A percentile compares a stretch with the other conserved stretches of the same genome.
These are phyloP conservation scores for Starmerella stellata DNA, from an alignment of 805 yeast genomes.

Conservation along the genomic window DNA sequence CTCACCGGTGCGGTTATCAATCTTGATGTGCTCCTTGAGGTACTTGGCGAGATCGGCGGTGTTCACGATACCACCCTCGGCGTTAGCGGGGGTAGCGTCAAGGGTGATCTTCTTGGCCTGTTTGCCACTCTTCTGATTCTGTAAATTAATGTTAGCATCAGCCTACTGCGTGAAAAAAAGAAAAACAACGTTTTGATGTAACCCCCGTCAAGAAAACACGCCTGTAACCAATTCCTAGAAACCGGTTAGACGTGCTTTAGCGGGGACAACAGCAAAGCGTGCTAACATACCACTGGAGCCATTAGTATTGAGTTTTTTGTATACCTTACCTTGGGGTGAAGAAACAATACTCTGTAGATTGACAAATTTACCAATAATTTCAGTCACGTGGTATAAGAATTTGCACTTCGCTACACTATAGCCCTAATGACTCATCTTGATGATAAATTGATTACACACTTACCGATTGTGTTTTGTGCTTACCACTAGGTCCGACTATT, in stretches of 20 bases:
- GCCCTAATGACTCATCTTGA: too few species aligned
- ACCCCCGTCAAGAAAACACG: conserved; percentile 15
- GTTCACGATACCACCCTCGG: conserved; percentile 96
- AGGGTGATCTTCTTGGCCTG: conserved; percentile 69
- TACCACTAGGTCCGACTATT: too few species aligned
- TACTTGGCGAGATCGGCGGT: conserved; percentile 93
- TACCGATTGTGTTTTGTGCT: too few species aligned
- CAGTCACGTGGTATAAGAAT: background rate
- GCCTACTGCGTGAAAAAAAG: conserved; percentile 47
- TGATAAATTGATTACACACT: too few species aligned
- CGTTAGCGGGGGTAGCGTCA: conserved; percentile 93
- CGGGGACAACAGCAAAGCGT: conserved; percentile 27
- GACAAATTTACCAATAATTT: background rate
- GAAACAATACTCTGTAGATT: background rate
- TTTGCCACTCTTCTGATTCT: conserved; percentile 50
- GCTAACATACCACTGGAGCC: conserved; percentile 83
- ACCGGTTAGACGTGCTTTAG: conserved; percentile 3
- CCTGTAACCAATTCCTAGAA: background rate
- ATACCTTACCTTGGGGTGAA: background rate
- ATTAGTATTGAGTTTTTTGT: conserved; percentile 29
- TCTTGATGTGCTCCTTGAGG: conserved; percentile 98
- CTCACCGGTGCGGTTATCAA: conserved; percentile 91
- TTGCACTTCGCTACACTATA: too few species aligned
- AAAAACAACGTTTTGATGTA: conserved; percentile 13
- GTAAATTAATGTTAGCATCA: conserved; percentile 29